Base-by-base conservation (phyloP, 2,329 filamentous ascomycete species). In the Paecilomyces sp. region DNA sequence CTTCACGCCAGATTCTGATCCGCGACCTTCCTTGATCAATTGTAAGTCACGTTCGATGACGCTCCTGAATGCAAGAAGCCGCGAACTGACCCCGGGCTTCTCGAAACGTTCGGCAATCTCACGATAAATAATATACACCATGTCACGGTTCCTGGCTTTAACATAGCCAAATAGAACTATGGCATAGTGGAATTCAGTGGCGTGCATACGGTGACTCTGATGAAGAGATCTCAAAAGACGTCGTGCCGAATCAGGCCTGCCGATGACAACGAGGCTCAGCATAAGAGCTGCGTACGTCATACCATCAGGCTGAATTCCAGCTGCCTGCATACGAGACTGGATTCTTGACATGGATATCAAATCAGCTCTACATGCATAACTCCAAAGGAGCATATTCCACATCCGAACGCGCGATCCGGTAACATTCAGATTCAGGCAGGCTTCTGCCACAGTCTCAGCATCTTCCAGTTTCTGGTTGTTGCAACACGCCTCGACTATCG, bases 361-460 rank as follows among this genome's bases (percentile, higher is more conserved):
- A 61, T 88, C 82, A 58, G 88, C 83, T 6, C 83, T 81, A 58
- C 84, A 77, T 6, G 89, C 90, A 70, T 91, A 83, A 61, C 88
- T 84, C 59, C 83, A 80, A 3, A 97, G 77, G 33, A 97, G 76
- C 57, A 85, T 81, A 69, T 97, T 96, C 90, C 90, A 97, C 68
- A 91, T 84, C 33, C 81, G 78, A 1, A 86, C 86, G 24, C 82
- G 77, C 1, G 81, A 77, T 1, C 85, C 81, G 18, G 79, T 70
- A 0, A 85, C 70, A 13, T 78, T 76, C 62, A 80, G 78, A 12
- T 74, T 73, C 24, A 86, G 77, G 33, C 85, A 81, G 53, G 83
- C 82, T 55, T 82, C 70, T 33, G 87, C 84, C 55, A 90, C 77
- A 47, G 76, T 76, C 70, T 87, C 82, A 3, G 88, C 88, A 65